Percentiles rank a stretch among this genome's conserved stretches.
Conservation (phyloP, 768 basidiomycete species). For the Lentinula lateritia region DNA sequence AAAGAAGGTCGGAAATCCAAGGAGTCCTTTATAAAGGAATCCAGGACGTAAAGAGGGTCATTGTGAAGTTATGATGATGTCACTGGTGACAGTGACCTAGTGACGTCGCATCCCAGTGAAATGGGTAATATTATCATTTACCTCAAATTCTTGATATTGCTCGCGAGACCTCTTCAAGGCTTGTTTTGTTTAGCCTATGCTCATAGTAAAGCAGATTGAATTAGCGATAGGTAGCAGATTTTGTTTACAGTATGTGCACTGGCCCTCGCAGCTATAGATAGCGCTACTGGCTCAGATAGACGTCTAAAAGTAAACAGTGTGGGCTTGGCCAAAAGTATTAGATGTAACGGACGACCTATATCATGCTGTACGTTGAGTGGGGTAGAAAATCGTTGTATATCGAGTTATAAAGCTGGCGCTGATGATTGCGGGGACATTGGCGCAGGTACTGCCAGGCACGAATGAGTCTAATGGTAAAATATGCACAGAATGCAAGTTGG, state of each 20-base stretch:
- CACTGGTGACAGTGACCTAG: too few relatives aligned
- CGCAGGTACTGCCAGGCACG: constrained; percentile 40
- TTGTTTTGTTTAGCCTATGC: too few relatives aligned
- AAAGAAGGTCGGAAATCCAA: not conserved
- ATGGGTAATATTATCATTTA: too few relatives aligned
- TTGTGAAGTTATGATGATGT: too few relatives aligned
- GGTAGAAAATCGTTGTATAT: not conserved
- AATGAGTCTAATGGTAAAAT: constrained; percentile 2
- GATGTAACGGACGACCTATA: not conserved
- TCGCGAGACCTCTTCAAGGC: too few relatives aligned
- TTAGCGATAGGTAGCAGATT: too few relatives aligned
- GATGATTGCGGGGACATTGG: constrained; percentile 47
- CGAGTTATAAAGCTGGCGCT: constrained; percentile 26
- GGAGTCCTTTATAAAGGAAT: not conserved
- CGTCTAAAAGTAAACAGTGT: not conserved
- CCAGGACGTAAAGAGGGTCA: not conserved
- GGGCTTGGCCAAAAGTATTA: not conserved
- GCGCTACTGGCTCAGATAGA: too few relatives aligned
- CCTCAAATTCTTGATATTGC: too few relatives aligned
- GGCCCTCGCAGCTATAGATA: too few relatives aligned
- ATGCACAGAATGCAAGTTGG: not conserved
- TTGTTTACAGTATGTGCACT: too few relatives aligned
- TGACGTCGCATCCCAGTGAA: too few relatives aligned
- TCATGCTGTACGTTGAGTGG: not conserved
- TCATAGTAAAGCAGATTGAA: too few relatives aligned